These are phyloP conservation scores for Penicillium sp. DNA, from an alignment of 2,329 filamentous ascomycete genomes.

Conservation along the genomic window DNA sequence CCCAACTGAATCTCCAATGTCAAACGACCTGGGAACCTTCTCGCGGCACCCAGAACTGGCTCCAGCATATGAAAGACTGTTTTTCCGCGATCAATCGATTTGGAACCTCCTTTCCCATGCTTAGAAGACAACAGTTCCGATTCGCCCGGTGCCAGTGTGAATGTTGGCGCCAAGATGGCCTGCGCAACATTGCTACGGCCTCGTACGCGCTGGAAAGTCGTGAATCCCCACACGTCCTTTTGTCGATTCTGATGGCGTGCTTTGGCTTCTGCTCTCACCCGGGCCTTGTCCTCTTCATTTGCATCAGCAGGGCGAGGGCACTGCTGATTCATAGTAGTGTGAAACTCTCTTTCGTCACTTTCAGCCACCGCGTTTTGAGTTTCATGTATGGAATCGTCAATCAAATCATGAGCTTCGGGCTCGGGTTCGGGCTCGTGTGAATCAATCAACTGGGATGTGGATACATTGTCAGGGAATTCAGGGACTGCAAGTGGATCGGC, in stretches of 20 bases:
- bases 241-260: neutral
- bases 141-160: no score
- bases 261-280: neutral
- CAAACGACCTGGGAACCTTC: constrained; percentile 40
- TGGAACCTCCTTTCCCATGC: neutral
- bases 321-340: constrained; percentile 2
- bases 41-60: constrained; percentile 37
- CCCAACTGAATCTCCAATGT: constrained; percentile 44
- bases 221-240: neutral
- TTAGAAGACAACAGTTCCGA: neutral
- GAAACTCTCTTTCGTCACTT: neutral
- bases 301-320: neutral
- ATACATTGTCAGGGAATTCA: neutral
- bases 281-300: neutral
- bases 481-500: neutral
- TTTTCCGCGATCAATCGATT: constrained; percentile 2
- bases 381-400: neutral
- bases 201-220: neutral
- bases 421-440: no score
- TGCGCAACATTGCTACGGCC: neutral
- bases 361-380: neutral
- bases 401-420: no score
- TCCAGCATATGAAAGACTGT: constrained; percentile 34
- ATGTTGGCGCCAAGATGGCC: neutral
- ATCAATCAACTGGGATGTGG: no score